Evolutionary conservation across 148 eudicot genomes (phyloP).

Genomic region (Chenopodium quinoa): DNA sequence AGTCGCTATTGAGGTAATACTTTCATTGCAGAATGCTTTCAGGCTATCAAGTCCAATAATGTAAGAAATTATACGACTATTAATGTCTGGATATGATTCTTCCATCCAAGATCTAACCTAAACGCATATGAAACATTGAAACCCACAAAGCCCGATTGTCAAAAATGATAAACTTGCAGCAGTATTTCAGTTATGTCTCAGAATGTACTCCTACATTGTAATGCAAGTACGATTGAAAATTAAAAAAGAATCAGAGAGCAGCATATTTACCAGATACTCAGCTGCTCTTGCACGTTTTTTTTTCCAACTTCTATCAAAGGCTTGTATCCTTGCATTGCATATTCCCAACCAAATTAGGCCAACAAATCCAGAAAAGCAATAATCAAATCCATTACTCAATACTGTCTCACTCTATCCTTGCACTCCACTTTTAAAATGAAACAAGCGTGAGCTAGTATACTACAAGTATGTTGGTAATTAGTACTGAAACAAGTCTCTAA

Average conservation of each 20-base stretch:
- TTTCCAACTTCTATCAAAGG: too few species aligned
- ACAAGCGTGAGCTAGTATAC: too few species aligned
- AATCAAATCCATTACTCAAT: too few species aligned
- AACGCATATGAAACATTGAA: neutral
- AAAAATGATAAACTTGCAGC: too few species aligned
- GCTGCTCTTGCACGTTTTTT: slow-evolving; percentile 78
- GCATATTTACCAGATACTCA: slow-evolving; percentile 67
- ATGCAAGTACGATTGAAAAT: neutral
- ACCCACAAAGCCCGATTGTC: neutral
- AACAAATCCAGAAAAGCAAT: too few species aligned
- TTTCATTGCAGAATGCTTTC: slow-evolving; percentile 41
- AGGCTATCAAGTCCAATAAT: slow-evolving; percentile 94
- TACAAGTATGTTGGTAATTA: too few species aligned
- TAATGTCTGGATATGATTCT: slow-evolving; percentile 65
- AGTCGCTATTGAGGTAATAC: slow-evolving; percentile 23
- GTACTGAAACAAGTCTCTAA: too few species aligned
- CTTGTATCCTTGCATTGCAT: too few species aligned
- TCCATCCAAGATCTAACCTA: slow-evolving; percentile 97
- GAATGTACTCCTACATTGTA: neutral
- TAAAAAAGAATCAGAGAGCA: neutral
- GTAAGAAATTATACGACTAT: slow-evolving; percentile 58
- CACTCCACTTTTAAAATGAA: too few species aligned
- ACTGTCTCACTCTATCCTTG: too few species aligned
- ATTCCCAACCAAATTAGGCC: too few species aligned
- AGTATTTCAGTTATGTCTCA: slow-evolving; percentile 1